Conservation (phyloP, 306 rosid species). For the Rosa chinensis region DNA sequence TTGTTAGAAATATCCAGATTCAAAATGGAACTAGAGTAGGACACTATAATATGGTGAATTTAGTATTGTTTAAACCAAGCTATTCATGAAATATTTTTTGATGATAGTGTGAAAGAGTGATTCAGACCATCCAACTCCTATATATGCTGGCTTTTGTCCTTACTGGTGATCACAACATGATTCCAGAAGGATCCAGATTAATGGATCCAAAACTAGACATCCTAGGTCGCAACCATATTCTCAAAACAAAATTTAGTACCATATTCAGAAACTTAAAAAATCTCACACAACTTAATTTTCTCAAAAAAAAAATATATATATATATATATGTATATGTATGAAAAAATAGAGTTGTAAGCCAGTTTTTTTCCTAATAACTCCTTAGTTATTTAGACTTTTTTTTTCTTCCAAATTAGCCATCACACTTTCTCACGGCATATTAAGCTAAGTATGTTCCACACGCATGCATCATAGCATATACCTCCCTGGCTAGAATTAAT, state of each 20-base stretch:
- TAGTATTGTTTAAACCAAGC: too few species aligned
- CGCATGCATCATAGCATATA: neutral
- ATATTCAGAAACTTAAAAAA: neutral
- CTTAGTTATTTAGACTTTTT: neutral
- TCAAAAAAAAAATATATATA: too few species aligned
- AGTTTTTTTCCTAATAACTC: neutral
- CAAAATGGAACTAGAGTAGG: too few species aligned
- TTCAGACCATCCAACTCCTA: neutral
- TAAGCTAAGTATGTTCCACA: neutral
- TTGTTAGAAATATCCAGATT: too few species aligned
- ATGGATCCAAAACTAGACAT: conserved; percentile 3
- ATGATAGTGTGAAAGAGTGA: neutral
- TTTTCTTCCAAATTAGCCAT: neutral
- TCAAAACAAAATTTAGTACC: neutral
- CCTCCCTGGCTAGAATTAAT: neutral
- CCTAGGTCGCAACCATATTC: neutral
- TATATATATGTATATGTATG: neutral
- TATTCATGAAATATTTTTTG: too few species aligned
- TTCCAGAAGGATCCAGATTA: conserved; percentile 14
- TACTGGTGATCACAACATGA: neutral
- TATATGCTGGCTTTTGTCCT: conserved; percentile 12
- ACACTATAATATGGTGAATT: too few species aligned
- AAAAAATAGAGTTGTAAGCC: neutral
- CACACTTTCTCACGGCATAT: neutral
- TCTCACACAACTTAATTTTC: neutral